Evolutionary conservation across 139 green algal genomes (phyloP).

Genomic region (Ettlia oleoabundans): DNA sequence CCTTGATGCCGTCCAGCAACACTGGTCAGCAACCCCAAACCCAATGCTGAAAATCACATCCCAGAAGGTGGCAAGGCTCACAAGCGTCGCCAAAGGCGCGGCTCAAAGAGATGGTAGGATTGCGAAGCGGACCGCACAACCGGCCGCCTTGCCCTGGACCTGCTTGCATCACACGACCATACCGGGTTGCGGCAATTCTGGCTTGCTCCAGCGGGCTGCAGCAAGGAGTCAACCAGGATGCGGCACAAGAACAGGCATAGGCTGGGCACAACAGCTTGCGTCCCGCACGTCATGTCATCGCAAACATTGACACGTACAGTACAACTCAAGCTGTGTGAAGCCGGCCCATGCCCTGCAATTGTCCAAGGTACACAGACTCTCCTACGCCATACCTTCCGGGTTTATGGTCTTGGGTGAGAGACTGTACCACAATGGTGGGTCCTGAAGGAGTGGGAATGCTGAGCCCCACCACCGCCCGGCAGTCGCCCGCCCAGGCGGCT

Average conservation of each 20-base stretch:
- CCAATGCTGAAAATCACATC: too few species aligned
- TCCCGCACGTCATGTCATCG: too few species aligned
- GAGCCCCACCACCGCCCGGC: conserved; percentile 56
- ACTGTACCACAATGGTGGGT: conserved; percentile 7
- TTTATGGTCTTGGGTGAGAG: conserved; percentile 66
- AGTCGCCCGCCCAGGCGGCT: conserved; percentile 65
- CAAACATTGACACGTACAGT: too few species aligned
- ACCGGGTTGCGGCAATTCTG: background rate
- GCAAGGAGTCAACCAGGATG: conserved; percentile 49
- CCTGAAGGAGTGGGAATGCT: background rate
- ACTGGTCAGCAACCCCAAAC: too few species aligned
- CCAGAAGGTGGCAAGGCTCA: background rate
- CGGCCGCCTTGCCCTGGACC: background rate
- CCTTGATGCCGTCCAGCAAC: too few species aligned
- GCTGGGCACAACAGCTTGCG: background rate
- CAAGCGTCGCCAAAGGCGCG: conserved; percentile 12
- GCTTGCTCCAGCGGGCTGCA: conserved; percentile 54
- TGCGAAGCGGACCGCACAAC: background rate
- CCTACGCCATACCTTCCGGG: conserved; percentile 23
- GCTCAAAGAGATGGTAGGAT: conserved; percentile 8
- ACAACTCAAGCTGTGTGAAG: too few species aligned
- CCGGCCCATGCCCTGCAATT: background rate
- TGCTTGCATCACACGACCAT: background rate
- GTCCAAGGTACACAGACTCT: too few species aligned
- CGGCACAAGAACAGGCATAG: conserved; percentile 4